Base-by-base conservation (phyloP, 1,284 basidiomycete genomes). In the Flammula alnicola region DNA sequence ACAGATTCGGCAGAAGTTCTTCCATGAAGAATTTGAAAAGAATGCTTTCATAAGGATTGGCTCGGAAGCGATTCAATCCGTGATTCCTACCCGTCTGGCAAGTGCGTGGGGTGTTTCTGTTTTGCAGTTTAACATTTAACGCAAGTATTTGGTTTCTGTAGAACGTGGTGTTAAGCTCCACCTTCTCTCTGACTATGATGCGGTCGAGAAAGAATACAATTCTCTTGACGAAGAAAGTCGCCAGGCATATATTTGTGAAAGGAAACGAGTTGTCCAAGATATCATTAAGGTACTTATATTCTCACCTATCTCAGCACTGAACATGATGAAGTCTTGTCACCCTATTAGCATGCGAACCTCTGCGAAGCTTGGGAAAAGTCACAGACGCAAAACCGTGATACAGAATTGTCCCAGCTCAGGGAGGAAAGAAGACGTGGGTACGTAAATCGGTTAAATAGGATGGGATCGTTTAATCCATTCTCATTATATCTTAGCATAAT, bases 361-460 rank as follows among this genome's bases (percentile, higher is more conserved):
- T 69, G 67, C 46, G 58, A 59, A 46, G 39, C 26, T 19, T 73
- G 68, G 68, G 57, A 55, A 7, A 44, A 46, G 25, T 47, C 31
- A 6, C 63, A 65, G 50, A 45, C 50, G 4, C 37, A 56, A 4
- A 67, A 63, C 49, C 63, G 69, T 19, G 53, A 53, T 32, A 11
- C 33, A 12, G 68, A 72, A 50, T 57, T 68, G 9, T 51, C 57
- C 8, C 55, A 55, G 30, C 41, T 71, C 7, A 66, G 56, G 44
- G 54, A 49, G 22, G 68, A 67, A 16, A 59, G 72, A 30, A 54
- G 49, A 20, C 43, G 44, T 36, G 69, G 65, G 71, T 72, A 55
- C 36, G 61, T 62, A n/a, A n/a, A n/a, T n/a, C n/a, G n/a, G n/a
- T n/a, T 38, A 36, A 37, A 7, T 14, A 44, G n/a, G 3, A 30